Evolutionary conservation across 768 basidiomycete species (phyloP).

Genomic region (Collybiopsis confluens): DNA sequence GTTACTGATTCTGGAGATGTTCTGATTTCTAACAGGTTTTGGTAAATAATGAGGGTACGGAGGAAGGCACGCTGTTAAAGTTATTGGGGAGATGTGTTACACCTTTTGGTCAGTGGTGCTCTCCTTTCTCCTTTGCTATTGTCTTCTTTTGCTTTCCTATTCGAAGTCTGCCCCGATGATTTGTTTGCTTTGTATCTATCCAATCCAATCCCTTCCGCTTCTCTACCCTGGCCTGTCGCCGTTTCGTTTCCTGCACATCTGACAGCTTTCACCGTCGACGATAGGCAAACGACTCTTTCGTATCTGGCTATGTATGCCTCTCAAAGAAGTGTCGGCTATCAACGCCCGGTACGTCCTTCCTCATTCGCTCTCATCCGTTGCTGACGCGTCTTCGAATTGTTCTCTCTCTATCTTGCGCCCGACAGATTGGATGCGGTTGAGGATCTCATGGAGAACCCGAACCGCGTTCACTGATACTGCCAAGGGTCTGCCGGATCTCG

Average conservation of each 20-base stretch:
- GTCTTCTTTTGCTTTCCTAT: no score
- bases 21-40: constrained; percentile 48
- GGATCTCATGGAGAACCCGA: constrained; percentile 78
- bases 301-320: constrained; percentile 93
- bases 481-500: constrained; percentile 85
- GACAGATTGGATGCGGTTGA: constrained; percentile 88
- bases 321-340: constrained; percentile 78
- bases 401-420: not conserved
- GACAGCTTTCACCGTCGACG: no score
- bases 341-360: constrained; percentile 65
- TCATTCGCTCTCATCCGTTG: no score
- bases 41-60: constrained; percentile 89
- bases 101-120: constrained; percentile 72
- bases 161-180: no score
- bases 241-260: no score
- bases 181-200: no score
- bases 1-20: no score
- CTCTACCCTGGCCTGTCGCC: no score
- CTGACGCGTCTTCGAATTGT: not conserved
- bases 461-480: constrained; percentile 77
- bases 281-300: constrained; percentile 92
- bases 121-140: not conserved
- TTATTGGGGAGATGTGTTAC: constrained; percentile 82
- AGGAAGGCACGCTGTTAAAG: constrained; percentile 84
- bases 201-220: no score